A percentile compares a stretch with the other conserved stretches of the same genome.
phyloP scores from a whole-genome alignment of 2,329 filamentous ascomycete species.

The Amylocarpus encephaloides region DNA sequence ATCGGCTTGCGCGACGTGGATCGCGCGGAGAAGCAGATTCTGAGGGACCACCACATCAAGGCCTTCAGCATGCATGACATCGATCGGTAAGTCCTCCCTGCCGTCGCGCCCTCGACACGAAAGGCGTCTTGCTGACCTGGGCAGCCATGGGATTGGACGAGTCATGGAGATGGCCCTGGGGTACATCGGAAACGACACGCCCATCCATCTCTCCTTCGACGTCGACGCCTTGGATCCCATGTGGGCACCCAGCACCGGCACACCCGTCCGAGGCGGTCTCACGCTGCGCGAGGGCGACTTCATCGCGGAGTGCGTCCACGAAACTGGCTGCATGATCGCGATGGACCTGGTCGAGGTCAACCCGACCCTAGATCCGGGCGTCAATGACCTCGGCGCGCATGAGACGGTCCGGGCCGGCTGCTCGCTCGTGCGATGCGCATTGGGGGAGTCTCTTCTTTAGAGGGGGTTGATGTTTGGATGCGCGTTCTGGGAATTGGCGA shows the following conservation, averaged over 20 bases:
- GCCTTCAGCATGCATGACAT: conserved; percentile 99
- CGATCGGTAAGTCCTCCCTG: conserved; percentile 56
- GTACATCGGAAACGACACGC: conserved; percentile 89
- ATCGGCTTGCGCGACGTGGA: conserved; percentile 94
- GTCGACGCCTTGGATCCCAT: conserved; percentile 93
- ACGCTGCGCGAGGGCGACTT: conserved; percentile 94
- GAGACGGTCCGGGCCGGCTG: conserved; percentile 90
- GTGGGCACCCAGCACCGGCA: conserved; percentile 94
- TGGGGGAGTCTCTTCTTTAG: conserved; percentile 84
- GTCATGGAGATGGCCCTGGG: conserved; percentile 98
- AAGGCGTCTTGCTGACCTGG: conserved; percentile 3
- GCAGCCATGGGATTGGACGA: conserved; percentile 81
- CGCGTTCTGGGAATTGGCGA: not conserved
- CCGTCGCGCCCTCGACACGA: not conserved
- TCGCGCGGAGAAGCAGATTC: conserved; percentile 83
- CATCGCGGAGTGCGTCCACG: conserved; percentile 82
- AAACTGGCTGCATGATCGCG: conserved; percentile 70
- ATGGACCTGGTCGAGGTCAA: conserved; percentile 82
- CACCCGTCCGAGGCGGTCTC: conserved; percentile 85
- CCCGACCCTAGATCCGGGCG: conserved; percentile 57
- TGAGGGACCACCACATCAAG: conserved; percentile 84
- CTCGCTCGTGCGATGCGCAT: conserved; percentile 81
- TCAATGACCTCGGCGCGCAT: conserved; percentile 55
- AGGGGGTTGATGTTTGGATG: not conserved
- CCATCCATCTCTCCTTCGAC: conserved; percentile 95